Conservation (phyloP, 1,284 basidiomycete species). For the Hortiboletus rubellus region DNA sequence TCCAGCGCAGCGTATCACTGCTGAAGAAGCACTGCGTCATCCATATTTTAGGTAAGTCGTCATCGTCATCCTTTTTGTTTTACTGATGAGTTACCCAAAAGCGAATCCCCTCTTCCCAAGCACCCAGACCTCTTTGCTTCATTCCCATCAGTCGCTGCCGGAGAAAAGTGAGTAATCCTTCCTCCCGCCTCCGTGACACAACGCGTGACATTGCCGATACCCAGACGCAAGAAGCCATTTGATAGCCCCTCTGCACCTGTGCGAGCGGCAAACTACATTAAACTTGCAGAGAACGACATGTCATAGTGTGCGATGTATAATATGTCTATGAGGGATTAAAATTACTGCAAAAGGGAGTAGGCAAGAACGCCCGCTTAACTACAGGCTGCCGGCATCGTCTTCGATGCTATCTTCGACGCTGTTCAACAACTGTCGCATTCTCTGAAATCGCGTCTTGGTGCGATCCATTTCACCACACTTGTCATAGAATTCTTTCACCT, state of each 20-base stretch:
- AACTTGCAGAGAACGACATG: conserved; percentile 41
- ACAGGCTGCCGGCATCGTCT: conserved; percentile 18
- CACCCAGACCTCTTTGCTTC: conserved; percentile 97
- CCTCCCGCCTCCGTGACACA: background rate
- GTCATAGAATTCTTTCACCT: conserved; percentile 74
- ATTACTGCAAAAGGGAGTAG: background rate
- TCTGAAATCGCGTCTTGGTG: conserved; percentile 61
- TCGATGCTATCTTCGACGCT: conserved; percentile 41
- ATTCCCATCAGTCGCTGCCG: conserved; percentile 96
- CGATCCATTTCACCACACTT: conserved; percentile 64
- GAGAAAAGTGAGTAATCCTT: conserved; percentile 74
- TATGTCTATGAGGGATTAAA: background rate
- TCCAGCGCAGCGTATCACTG: conserved; percentile 80
- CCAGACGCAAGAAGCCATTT: conserved; percentile 71
- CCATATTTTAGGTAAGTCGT: conserved; percentile 83
- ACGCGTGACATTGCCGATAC: conserved; percentile 1
- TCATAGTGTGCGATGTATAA: conserved; percentile 7
- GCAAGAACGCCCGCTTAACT: background rate
- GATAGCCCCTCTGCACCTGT: conserved; percentile 76
- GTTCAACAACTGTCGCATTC: conserved; percentile 59
- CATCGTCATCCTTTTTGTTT: background rate
- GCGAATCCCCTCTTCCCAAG: conserved; percentile 92
- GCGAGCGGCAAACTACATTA: conserved; percentile 63
- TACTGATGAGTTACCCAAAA: conserved; percentile 34
- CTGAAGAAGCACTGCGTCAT: conserved; percentile 87